Conservation (phyloP, 1,284 basidiomycete species). For the Coriolopsis trogii region DNA sequence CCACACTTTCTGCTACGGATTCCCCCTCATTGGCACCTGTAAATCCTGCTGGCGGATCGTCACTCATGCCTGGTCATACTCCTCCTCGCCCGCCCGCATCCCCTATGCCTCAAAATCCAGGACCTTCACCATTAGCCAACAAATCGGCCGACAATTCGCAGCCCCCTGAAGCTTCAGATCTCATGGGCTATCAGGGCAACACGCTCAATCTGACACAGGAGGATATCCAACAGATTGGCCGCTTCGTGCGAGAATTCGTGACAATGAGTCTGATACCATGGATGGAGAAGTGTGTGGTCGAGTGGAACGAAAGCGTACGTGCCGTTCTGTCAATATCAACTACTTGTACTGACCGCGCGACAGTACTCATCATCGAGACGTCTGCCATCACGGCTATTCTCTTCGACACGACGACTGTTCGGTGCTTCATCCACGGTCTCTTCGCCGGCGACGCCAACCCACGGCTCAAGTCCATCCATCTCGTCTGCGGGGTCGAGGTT, state of each 20-base stretch:
- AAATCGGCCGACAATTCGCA: conserved; percentile 8
- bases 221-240: conserved; percentile 81
- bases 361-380: conserved; percentile 84
- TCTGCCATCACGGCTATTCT: conserved; percentile 79
- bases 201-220: conserved; percentile 55
- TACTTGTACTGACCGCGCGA: neutral
- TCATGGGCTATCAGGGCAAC: conserved; percentile 14
- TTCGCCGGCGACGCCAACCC: conserved; percentile 40
- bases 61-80: conserved; percentile 14
- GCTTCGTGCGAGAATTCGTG: conserved; percentile 89
- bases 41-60: conserved; percentile 13
- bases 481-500: conserved; percentile 51
- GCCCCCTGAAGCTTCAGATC: no score
- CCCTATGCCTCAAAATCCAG: conserved; percentile 25
- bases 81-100: conserved; percentile 21
- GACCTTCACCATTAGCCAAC: conserved; percentile 20
- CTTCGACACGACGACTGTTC: conserved; percentile 91
- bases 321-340: neutral
- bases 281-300: conserved; percentile 93
- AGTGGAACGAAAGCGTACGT: conserved; percentile 90
- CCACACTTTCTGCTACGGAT: conserved; percentile 44
- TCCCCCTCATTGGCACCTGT: conserved; percentile 31
- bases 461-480: conserved; percentile 34
- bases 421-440: conserved; percentile 60
- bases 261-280: conserved; percentile 92